phyloP scores from a whole-genome alignment of 2,329 filamentous ascomycete species.

The Fusarium transvaalense region DNA sequence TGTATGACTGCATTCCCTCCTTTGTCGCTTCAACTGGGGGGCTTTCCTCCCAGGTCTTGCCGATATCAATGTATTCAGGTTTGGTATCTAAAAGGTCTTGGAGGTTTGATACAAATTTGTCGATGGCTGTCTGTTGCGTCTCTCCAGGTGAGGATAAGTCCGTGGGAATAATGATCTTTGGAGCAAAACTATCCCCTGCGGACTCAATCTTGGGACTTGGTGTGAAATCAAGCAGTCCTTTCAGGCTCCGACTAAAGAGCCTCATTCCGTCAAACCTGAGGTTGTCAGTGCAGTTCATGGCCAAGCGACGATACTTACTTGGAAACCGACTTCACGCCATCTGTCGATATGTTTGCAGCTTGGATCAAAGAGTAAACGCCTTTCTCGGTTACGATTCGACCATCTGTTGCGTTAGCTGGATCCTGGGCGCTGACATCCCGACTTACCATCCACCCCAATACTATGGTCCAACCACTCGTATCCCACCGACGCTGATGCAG shows the following conservation, averaged over 20 bases:
- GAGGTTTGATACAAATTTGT: conserved; percentile 45
- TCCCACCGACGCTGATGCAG: conserved; percentile 53
- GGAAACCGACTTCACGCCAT: conserved; percentile 32
- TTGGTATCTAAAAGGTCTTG: conserved; percentile 32
- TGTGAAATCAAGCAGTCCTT: conserved; percentile 43
- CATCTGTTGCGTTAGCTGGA: conserved; percentile 41
- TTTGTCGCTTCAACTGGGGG: conserved; percentile 14
- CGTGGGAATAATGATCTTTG: conserved; percentile 45
- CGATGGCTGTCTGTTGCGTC: conserved; percentile 21
- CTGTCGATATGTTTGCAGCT: conserved; percentile 31
- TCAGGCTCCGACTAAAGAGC: conserved; percentile 46
- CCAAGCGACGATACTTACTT: not conserved
- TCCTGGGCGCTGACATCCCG: not conserved
- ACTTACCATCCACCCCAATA: conserved; percentile 55
- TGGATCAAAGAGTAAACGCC: conserved; percentile 51
- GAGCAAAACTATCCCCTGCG: conserved; percentile 6
- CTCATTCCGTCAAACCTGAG: conserved; percentile 41
- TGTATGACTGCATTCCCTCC: conserved; percentile 44
- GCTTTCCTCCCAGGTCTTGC: conserved; percentile 34
- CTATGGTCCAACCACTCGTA: conserved; percentile 59
- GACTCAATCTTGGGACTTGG: not conserved
- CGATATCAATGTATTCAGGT: conserved; percentile 36
- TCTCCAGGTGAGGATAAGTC: conserved; percentile 40
- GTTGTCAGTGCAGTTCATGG: not conserved
- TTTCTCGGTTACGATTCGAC: conserved; percentile 40